Conservation (phyloP, 2,329 filamentous ascomycete genomes). For the Colletotrichum chlorophyti region DNA sequence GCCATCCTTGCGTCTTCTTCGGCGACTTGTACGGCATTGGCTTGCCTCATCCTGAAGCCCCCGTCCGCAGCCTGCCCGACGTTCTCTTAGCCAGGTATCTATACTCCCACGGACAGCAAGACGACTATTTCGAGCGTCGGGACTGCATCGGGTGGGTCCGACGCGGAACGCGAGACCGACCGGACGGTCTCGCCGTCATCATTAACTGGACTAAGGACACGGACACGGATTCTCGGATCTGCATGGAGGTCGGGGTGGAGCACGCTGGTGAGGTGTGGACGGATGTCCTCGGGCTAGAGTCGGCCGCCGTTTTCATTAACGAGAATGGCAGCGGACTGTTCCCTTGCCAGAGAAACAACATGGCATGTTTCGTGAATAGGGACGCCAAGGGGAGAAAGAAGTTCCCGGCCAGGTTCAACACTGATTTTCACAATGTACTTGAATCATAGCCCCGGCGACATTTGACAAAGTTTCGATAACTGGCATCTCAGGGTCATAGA, state of each 20-base stretch:
- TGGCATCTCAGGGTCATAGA: too few relatives aligned
- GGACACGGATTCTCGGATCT: slow-evolving; percentile 5
- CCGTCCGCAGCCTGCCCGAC: slow-evolving; percentile 3
- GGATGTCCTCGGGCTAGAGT: slow-evolving; percentile 5
- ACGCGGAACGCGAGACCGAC: slow-evolving; percentile 7
- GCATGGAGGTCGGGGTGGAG: slow-evolving; percentile 12
- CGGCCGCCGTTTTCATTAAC: slow-evolving; percentile 5
- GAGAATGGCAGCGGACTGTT: slow-evolving; percentile 8
- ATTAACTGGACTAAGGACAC: slow-evolving; percentile 15
- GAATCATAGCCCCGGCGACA: not conserved
- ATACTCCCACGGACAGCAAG: slow-evolving; percentile 15
- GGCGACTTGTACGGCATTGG: slow-evolving; percentile 21
- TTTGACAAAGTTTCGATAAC: too few relatives aligned
- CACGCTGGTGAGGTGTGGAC: slow-evolving; percentile 16
- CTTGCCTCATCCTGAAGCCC: not conserved
- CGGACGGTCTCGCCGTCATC: slow-evolving; percentile 8
- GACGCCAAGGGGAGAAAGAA: slow-evolving; percentile 16
- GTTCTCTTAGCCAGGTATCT: slow-evolving; percentile 13
- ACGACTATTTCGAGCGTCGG: slow-evolving; percentile 12
- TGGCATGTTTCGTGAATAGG: slow-evolving; percentile 17
- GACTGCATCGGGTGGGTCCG: slow-evolving; percentile 23
- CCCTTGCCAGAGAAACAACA: slow-evolving; percentile 2
- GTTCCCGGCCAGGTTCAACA: slow-evolving; percentile 11
- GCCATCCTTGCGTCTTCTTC: slow-evolving; percentile 26
- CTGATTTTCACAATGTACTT: slow-evolving; percentile 8